These are phyloP conservation scores for Hypoxylon sp. DNA, from an alignment of 2,329 filamentous ascomycete species.

Conservation along the genomic window DNA sequence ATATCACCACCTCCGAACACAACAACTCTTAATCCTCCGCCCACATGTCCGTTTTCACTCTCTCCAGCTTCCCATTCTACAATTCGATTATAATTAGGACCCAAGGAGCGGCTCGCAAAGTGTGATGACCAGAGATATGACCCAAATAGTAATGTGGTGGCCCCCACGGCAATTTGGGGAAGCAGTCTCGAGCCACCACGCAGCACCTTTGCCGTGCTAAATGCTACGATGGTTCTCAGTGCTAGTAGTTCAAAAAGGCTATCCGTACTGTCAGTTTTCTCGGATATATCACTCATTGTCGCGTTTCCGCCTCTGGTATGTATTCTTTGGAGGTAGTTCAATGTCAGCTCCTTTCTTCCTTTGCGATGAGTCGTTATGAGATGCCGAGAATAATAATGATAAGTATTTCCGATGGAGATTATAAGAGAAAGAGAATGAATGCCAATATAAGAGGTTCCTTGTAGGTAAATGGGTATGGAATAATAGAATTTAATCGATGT, in stretches of 20 bases:
- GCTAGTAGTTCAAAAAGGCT: constrained; percentile 28
- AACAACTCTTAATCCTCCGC: constrained; percentile 61
- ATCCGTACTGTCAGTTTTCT: constrained; percentile 12
- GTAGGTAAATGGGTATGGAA: not conserved
- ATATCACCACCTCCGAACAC: constrained; percentile 66
- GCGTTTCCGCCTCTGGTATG: not conserved
- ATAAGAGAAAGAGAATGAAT: not conserved
- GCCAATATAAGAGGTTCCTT: not conserved
- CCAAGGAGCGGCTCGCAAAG: constrained; percentile 15
- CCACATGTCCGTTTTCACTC: constrained; percentile 18
- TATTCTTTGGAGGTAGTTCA: not conserved
- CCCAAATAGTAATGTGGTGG: constrained; percentile 40
- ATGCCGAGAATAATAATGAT: not conserved
- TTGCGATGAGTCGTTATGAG: not conserved
- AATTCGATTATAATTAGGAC: constrained; percentile 22
- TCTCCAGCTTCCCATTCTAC: constrained; percentile 27
- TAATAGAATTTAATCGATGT: not conserved
- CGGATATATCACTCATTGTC: constrained; percentile 13
- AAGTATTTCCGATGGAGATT: not conserved
- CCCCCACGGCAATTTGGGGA: constrained; percentile 38
- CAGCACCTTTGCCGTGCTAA: constrained; percentile 37
- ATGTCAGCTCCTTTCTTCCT: not conserved
- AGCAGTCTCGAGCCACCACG: constrained; percentile 43
- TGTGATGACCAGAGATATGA: constrained; percentile 38
- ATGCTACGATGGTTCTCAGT: constrained; percentile 32